A percentile compares a stretch with the other conserved stretches of the same genome.
Evolutionary conservation across 1,284 basidiomycete species (phyloP).

Genomic region (Cutaneotrichosporon sp.): DNA sequence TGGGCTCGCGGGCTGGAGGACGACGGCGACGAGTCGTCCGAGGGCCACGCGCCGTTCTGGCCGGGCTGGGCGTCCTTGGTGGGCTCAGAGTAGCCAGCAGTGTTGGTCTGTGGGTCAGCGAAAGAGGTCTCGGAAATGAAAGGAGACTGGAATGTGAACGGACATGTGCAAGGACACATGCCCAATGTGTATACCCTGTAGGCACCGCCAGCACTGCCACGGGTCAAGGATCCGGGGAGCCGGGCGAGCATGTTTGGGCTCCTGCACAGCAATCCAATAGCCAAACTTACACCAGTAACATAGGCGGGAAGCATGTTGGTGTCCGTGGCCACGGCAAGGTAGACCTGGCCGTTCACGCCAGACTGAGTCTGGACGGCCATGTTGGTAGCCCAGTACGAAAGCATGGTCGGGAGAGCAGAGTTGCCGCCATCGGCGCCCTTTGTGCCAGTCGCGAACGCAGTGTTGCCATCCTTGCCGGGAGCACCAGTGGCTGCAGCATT

Average conservation of each 20-base stretch:
- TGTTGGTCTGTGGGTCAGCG: conserved; percentile 64
- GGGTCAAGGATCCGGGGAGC: background rate
- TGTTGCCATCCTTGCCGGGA: background rate
- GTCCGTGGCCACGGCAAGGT: conserved; percentile 61
- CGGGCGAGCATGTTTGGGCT: background rate
- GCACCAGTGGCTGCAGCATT: background rate
- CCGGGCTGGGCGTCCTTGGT: conserved; percentile 64
- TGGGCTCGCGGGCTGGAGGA: conserved; percentile 67
- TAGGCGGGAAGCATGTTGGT: conserved; percentile 81
- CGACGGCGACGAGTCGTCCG: conserved; percentile 68
- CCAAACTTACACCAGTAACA: conserved; percentile 71
- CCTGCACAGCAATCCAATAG: conserved; percentile 20
- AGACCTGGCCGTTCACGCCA: conserved; percentile 44
- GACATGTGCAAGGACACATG: background rate
- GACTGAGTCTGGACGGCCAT: conserved; percentile 39
- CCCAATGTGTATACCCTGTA: background rate
- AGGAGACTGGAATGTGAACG: background rate
- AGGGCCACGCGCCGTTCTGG: conserved; percentile 66
- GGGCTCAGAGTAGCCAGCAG: conserved; percentile 71
- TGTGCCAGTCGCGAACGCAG: conserved; percentile 14
- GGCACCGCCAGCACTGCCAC: background rate
- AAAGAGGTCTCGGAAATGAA: background rate
- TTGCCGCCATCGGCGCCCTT: conserved; percentile 29
- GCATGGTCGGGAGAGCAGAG: conserved; percentile 37
- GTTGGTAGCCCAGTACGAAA: conserved; percentile 22